These are phyloP conservation scores for Cerrena zonata DNA, from an alignment of 1,284 basidiomycete species.

Conservation along the genomic window DNA sequence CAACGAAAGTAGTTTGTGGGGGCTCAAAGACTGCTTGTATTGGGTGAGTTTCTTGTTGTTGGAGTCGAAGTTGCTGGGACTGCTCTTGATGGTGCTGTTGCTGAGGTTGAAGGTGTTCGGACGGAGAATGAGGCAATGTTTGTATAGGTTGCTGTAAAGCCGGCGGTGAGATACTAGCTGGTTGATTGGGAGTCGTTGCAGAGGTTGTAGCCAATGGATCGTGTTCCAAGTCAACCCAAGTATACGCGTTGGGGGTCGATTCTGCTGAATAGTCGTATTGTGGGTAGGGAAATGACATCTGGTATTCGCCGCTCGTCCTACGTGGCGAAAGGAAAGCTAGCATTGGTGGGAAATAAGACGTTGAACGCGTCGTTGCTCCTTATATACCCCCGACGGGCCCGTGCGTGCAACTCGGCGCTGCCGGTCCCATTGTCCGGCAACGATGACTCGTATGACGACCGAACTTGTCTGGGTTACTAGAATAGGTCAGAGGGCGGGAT, in stretches of 20 bases:
- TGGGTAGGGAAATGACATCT: constrained; percentile 8
- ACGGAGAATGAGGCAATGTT: background rate
- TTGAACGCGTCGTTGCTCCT: constrained; percentile 1
- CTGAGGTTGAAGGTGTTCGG: constrained; percentile 1
- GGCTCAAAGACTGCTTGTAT: background rate
- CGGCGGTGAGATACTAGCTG: constrained; percentile 1
- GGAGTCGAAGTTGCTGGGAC: background rate
- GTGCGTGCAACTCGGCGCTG: constrained; percentile 3
- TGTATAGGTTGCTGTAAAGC: background rate
- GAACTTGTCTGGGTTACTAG: background rate
- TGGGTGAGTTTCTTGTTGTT: background rate
- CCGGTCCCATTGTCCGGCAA: constrained; percentile 7
- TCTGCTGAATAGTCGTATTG: constrained; percentile 5
- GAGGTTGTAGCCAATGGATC: background rate
- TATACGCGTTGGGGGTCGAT: background rate
- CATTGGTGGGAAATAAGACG: background rate
- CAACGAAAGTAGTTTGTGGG: constrained; percentile 1
- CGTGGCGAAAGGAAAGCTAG: constrained; percentile 4
- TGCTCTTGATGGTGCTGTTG: constrained; percentile 1
- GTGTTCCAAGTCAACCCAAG: constrained; percentile 5
- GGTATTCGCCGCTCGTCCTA: background rate
- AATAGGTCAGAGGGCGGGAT: background rate
- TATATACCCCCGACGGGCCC: constrained; percentile 4
- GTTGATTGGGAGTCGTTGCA: background rate
- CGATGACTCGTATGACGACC: background rate